Evolutionary conservation across 2,329 filamentous ascomycete genomes (phyloP), one percentile per base, ranked within the genome.

Genomic region (Diaporthe velutina): DNA sequence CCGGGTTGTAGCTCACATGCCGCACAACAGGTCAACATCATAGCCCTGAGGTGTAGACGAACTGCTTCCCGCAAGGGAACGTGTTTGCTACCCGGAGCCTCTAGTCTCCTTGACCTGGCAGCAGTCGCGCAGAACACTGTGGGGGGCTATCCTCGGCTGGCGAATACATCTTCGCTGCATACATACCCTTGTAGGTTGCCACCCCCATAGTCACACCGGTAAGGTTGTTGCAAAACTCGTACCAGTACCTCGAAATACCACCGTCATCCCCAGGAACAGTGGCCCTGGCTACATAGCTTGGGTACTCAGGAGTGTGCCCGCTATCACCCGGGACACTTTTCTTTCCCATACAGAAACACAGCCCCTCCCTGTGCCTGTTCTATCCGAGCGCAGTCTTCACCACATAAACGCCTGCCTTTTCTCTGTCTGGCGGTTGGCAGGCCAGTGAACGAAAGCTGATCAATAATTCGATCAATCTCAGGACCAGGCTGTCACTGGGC

Each of bases 171-270:
- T 61, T 72, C 57, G 50, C 57, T 72, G 70, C 45, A 72, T 54
- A 54, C 48, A 54, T 64, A 54, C 42, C 33, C 70, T 72, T 72
- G 70, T 72, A 72, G 64, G 64, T 50, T 61, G 57, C 45, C 70
- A 72, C 70, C 70, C 30, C 42, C 70, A 64, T 64, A 64, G 70
- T 72, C 70, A 72, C 70, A 72, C 70, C 70, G 70, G 70, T 61
- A 72, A 50, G 48, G 33, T 72, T 54, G 57, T 64, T 64, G 45
- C 50, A n/a, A 42, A 68, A 64, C n/a, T 35, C 48, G 70, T 72
- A 72, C 70, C 57, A 25, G 70, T 72, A 72, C 70, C 45, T 72
- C 48, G 38, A 35, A 42, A 64, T 72, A 72, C 70, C 33, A 64
- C 48, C n/a, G 45, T 66, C 57, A 64, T 72, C 52, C 54, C n/a